phyloP scores from a whole-genome alignment of 2,329 filamentous ascomycete genomes.

The Phialocephala sp. region DNA sequence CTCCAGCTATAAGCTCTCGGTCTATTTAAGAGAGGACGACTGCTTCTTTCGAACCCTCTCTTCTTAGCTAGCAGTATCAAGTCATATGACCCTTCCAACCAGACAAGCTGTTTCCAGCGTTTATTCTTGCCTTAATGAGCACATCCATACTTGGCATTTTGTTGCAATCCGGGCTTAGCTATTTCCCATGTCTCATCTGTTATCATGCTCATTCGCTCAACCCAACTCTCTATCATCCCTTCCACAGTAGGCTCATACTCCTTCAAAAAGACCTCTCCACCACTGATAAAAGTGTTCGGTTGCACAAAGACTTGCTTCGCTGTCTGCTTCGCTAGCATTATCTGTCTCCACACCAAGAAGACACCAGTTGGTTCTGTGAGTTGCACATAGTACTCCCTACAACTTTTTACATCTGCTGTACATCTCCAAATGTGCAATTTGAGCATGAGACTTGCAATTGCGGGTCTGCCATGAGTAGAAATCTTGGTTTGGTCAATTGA shows the following conservation, averaged over 20 bases:
- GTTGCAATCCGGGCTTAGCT: no score
- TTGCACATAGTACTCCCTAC: neutral
- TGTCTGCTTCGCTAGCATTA: neutral
- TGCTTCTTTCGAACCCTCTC: no score
- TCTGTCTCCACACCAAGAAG: neutral
- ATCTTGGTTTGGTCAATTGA: neutral
- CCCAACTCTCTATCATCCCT: neutral
- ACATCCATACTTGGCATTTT: no score
- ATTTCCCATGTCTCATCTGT: no score
- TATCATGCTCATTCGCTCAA: no score
- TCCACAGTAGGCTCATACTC: neutral
- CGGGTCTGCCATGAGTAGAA: neutral
- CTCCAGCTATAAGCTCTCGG: no score
- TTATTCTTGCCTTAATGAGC: no score
- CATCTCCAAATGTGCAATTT: neutral
- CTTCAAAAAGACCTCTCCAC: neutral
- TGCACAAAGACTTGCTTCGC: neutral
- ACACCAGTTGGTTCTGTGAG: neutral
- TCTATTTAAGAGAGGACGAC: no score
- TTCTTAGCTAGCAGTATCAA: no score
- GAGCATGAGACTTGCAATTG: neutral
- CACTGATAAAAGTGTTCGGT: neutral
- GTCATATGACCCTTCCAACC: no score
- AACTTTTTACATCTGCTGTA: neutral
- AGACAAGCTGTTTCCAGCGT: no score